Conservation (phyloP, 129 eudicot species). For the Chrysanthemum makinoi region DNA sequence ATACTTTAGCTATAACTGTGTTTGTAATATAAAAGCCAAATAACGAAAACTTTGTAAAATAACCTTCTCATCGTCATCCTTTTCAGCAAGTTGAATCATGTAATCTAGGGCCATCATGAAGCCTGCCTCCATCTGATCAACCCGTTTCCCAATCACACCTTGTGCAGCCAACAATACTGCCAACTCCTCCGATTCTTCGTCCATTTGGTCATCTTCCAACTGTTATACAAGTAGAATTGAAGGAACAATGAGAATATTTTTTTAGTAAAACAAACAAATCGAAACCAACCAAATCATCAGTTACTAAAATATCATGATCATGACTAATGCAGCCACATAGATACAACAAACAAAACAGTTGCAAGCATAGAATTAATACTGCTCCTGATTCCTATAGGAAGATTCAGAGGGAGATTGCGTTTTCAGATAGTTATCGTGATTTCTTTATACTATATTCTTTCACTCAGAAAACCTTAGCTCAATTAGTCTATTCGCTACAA, state of each 20-base stretch:
- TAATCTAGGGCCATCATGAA: constrained; percentile 98
- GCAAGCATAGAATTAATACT: too few species aligned
- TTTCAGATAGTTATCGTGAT: too few species aligned
- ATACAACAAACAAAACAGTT: too few species aligned
- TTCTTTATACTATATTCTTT: too few species aligned
- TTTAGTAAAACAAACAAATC: not conserved
- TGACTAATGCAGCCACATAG: too few species aligned
- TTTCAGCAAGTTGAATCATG: constrained; percentile 86
- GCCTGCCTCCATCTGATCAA: constrained; percentile 92
- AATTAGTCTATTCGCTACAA: too few species aligned
- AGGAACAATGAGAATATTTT: not conserved
- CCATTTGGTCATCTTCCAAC: constrained; percentile 98
- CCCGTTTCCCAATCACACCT: constrained; percentile 98
- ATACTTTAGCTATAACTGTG: not conserved
- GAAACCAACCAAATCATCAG: not conserved
- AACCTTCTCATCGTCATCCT: constrained; percentile 82
- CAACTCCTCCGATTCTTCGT: constrained; percentile 77
- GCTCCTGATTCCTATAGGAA: too few species aligned
- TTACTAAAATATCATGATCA: not conserved
- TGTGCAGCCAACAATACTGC: constrained; percentile 97
- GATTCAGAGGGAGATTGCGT: too few species aligned
- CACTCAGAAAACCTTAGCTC: too few species aligned
- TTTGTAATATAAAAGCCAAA: not conserved
- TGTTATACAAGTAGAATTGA: constrained; percentile 27
- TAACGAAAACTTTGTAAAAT: not conserved